A percentile compares a stretch with the other conserved stretches of the same genome.
Conservation (phyloP, 164 flowering plant genomes). For the Paratinospora sagittata region DNA sequence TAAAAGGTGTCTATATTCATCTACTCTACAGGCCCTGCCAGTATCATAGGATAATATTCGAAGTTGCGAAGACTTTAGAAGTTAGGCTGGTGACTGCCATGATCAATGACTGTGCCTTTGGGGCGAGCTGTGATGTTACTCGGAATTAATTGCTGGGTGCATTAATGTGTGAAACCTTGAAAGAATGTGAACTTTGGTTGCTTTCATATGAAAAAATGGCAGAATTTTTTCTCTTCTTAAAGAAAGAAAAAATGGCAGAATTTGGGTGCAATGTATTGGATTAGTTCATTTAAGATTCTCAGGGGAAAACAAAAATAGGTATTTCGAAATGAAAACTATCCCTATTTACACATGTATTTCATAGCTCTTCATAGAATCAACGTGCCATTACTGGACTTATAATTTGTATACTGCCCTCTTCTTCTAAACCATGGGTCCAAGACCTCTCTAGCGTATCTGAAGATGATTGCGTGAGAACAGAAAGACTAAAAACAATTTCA, state of each 20-base stretch:
- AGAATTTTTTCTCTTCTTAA: too few species aligned
- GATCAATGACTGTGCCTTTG: background rate
- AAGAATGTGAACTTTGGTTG: too few species aligned
- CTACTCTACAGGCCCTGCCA: background rate
- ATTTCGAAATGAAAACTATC: background rate
- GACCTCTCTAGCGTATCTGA: conserved; percentile 34
- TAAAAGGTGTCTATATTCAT: background rate
- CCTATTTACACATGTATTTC: background rate
- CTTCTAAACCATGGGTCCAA: conserved; percentile 34
- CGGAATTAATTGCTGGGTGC: too few species aligned
- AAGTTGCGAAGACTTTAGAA: background rate
- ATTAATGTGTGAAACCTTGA: too few species aligned
- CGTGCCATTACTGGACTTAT: conserved; percentile 41
- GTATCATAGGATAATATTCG: background rate
- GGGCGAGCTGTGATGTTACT: too few species aligned
- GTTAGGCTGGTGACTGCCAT: background rate
- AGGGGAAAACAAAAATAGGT: background rate
- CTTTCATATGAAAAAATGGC: too few species aligned
- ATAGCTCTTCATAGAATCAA: conserved; percentile 15
- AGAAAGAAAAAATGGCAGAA: too few species aligned
- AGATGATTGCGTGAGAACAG: conserved; percentile 48
- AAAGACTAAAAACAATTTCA: conserved; percentile 55
- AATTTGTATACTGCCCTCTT: conserved; percentile 29
- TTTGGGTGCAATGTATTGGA: too few species aligned
- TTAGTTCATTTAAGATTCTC: too few species aligned